These are phyloP conservation scores for Pyricularia pennisetigena DNA, from an alignment of 2,329 filamentous ascomycete species.

Conservation along the genomic window DNA sequence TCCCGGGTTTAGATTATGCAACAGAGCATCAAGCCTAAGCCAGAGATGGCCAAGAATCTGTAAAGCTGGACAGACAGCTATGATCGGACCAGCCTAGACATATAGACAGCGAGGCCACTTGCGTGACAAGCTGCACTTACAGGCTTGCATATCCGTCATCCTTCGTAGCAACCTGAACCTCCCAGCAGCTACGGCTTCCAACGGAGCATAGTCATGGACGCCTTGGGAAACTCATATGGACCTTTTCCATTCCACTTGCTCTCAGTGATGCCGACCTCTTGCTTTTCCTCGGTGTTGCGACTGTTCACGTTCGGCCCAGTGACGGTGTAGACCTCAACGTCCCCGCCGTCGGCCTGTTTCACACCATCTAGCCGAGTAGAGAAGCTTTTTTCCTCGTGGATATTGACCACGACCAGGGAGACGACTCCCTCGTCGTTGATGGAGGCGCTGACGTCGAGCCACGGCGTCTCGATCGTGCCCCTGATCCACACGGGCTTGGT, in stretches of 20 bases:
- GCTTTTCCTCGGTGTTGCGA: constrained; percentile 51
- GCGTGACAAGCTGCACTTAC: not conserved
- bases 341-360: constrained; percentile 15
- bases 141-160: not conserved
- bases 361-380: constrained; percentile 50
- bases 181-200: constrained; percentile 22
- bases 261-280: constrained; percentile 41
- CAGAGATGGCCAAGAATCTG: not conserved
- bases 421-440: constrained; percentile 48
- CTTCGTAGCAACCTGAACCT: not conserved
- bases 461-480: constrained; percentile 57
- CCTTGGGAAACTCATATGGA: constrained; percentile 55
- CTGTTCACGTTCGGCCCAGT: constrained; percentile 45
- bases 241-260: constrained; percentile 53
- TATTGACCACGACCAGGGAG: constrained; percentile 64
- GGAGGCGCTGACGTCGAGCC: constrained; percentile 57
- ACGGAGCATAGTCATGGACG: constrained; percentile 59
- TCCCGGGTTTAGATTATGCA: not conserved
- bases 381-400: constrained; percentile 50
- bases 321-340: constrained; percentile 54
- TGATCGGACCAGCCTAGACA: not conserved
- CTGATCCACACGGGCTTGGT: constrained; percentile 57
- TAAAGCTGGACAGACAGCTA: not conserved
- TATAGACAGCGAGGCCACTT: not conserved
- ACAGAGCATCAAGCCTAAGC: not conserved